Conservation (phyloP, 1,139 yeast genomes). For the Saccharomyces hybrid region DNA sequence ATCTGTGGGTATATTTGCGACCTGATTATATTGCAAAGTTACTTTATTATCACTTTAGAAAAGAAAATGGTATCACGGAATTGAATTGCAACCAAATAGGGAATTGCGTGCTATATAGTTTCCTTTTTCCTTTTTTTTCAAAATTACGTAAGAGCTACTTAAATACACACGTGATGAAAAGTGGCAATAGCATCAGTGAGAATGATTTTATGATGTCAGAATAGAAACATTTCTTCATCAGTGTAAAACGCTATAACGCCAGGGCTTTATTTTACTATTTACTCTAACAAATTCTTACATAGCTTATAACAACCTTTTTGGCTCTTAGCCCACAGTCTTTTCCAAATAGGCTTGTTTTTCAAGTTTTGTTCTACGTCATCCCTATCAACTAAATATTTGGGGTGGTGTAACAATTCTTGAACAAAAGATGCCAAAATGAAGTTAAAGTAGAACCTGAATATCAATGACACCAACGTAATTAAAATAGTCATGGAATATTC, state of each 20-base stretch:
- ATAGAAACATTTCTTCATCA: neutral
- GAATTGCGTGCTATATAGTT: neutral
- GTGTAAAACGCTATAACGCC: neutral
- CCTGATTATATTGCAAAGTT: neutral
- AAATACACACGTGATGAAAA: neutral
- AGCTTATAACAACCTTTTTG: conserved; percentile 26
- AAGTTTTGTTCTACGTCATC: conserved; percentile 33
- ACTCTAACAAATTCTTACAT: conserved; percentile 18
- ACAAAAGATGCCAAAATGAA: conserved; percentile 54
- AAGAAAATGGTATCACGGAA: neutral
- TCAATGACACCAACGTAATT: conserved; percentile 47
- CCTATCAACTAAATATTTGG: conserved; percentile 30
- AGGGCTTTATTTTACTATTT: conserved; percentile 2
- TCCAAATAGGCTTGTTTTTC: conserved; percentile 27
- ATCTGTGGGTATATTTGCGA: neutral
- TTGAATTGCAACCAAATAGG: neutral
- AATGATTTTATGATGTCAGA: neutral
- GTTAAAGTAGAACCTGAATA: conserved; percentile 56
- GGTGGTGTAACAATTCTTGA: conserved; percentile 33
- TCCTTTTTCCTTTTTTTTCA: neutral
- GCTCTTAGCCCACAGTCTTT: conserved; percentile 28
- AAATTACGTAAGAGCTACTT: neutral
- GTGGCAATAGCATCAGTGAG: neutral
- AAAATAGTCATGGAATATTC: conserved; percentile 64
- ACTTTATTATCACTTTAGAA: neutral